Conservation (phyloP, 345 rosid genomes). For the Populus pruinosa region DNA sequence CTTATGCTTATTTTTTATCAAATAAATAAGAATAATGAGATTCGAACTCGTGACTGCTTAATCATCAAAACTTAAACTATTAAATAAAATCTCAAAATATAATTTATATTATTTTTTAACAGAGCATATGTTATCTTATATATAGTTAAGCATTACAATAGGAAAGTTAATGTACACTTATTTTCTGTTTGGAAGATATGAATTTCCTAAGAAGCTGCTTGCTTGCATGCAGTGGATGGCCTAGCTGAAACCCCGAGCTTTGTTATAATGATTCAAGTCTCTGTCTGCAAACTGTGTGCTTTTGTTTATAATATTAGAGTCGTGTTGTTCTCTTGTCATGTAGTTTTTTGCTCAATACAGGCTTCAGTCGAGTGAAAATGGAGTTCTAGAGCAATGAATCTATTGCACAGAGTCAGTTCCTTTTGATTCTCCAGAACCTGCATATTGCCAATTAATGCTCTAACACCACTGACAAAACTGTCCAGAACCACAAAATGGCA, state of each 20-base stretch:
- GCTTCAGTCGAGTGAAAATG: slow-evolving; percentile 17
- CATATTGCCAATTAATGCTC: slow-evolving; percentile 41
- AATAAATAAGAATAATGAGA: no score
- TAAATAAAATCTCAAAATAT: no score
- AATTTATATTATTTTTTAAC: no score
- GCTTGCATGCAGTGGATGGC: background rate
- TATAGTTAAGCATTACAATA: no score
- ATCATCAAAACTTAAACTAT: no score
- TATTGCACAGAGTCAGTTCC: slow-evolving; percentile 58
- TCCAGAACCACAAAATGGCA: slow-evolving; percentile 52
- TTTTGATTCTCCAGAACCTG: slow-evolving; percentile 65
- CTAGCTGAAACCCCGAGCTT: background rate
- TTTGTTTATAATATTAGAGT: background rate
- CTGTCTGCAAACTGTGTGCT: background rate
- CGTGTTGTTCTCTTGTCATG: background rate
- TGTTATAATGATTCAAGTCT: background rate
- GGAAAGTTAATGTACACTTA: no score
- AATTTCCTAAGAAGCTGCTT: background rate
- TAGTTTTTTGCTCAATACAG: slow-evolving; percentile 24
- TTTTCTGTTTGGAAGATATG: no score
- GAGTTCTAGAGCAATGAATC: slow-evolving; percentile 63
- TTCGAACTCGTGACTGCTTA: no score
- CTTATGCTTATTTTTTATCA: no score
- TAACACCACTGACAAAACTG: slow-evolving; percentile 11
- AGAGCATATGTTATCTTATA: no score